Percentiles rank a stretch among this genome's conserved stretches.
These are phyloP conservation scores for Xylona heveae DNA, from an alignment of 495 filamentous ascomycete genomes.

Conservation along the genomic window DNA sequence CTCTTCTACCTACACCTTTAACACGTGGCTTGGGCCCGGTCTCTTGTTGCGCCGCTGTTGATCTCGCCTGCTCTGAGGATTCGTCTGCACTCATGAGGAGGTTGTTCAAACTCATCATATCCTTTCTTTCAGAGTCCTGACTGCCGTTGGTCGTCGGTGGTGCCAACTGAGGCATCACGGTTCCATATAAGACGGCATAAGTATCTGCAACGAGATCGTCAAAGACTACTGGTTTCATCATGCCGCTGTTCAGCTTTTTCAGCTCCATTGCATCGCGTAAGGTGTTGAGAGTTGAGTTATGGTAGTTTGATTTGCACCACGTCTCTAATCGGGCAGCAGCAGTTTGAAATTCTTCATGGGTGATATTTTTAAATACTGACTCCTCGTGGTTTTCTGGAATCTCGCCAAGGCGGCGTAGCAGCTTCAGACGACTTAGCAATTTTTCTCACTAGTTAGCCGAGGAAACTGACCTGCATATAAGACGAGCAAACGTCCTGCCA, in stretches of 20 bases:
- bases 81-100: constrained; percentile 22
- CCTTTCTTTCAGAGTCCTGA: constrained; percentile 18
- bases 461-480: constrained; percentile 34
- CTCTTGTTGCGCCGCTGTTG: constrained; percentile 7
- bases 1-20: constrained; percentile 8
- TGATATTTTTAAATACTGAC: constrained; percentile 56
- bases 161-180: constrained; percentile 24
- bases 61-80: constrained; percentile 13
- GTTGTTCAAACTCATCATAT: constrained; percentile 37
- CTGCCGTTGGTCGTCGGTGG: constrained; percentile 16
- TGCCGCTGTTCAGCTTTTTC: constrained; percentile 69
- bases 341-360: constrained; percentile 57
- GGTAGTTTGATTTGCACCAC: constrained; percentile 21
- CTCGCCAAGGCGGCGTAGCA: constrained; percentile 46
- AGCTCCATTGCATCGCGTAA: constrained; percentile 71
- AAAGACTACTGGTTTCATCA: constrained; percentile 66
- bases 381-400: constrained; percentile 51
- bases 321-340: constrained; percentile 30
- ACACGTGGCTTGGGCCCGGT: too few species aligned
- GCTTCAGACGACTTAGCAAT: constrained; percentile 9
- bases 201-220: constrained; percentile 81
- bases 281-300: constrained; percentile 36
- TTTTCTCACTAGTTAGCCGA: neutral
- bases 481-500: constrained; percentile 63
- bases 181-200: constrained; percentile 58